A percentile compares a stretch with the other conserved stretches of the same genome.
Conservation (phyloP, 2,329 filamentous ascomycete species). For the Ascochyta viciae-villosae region DNA sequence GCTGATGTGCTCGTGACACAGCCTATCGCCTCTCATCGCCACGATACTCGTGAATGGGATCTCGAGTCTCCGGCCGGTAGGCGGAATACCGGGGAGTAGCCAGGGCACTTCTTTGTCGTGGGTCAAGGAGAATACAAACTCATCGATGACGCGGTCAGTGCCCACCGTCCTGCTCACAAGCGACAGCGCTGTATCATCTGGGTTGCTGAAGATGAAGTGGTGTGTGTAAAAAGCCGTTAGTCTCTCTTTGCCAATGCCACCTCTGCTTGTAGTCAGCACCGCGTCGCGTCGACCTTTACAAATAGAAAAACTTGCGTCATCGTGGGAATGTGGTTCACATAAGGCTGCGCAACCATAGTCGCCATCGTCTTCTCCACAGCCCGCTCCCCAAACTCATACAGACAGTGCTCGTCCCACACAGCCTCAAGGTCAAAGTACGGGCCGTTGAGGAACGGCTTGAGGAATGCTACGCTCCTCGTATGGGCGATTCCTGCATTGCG, state of each 20-base stretch:
- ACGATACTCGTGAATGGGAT: conserved; percentile 71
- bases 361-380: conserved; percentile 76
- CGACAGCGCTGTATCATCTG: conserved; percentile 70
- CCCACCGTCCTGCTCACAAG: conserved; percentile 76
- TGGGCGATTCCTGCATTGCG: conserved; percentile 67
- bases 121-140: conserved; percentile 46
- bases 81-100: conserved; percentile 46
- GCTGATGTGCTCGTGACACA: conserved; percentile 74
- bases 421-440: conserved; percentile 77
- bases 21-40: conserved; percentile 70
- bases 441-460: conserved; percentile 68
- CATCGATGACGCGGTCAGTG: conserved; percentile 66
- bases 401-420: conserved; percentile 81
- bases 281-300: neutral
- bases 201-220: conserved; percentile 78
- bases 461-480: conserved; percentile 68
- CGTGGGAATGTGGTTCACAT: conserved; percentile 79
- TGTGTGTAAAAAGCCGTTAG: conserved; percentile 73
- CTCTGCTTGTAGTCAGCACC: conserved; percentile 42
- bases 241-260: conserved; percentile 70
- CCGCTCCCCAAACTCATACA: conserved; percentile 72
- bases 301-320: conserved; percentile 49
- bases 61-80: conserved; percentile 50
- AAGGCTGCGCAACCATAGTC: conserved; percentile 82
- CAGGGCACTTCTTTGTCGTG: conserved; percentile 44